These are phyloP conservation scores for Aspergillus campestris DNA, from an alignment of 495 filamentous ascomycete genomes.

Conservation along the genomic window DNA sequence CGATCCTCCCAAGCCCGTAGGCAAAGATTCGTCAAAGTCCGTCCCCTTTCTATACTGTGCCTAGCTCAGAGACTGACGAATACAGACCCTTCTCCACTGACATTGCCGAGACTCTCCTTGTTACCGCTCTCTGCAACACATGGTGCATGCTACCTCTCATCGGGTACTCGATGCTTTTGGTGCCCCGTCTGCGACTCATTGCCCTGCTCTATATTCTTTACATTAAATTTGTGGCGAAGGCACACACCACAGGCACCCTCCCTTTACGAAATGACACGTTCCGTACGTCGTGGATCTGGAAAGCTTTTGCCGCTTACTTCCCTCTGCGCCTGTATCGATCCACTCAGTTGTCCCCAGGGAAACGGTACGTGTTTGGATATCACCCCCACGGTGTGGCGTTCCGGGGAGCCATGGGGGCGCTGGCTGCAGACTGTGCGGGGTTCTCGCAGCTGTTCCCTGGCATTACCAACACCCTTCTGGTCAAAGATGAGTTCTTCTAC, in stretches of 20 bases:
- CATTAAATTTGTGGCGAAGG: slow-evolving; percentile 57
- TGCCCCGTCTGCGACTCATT: slow-evolving; percentile 13
- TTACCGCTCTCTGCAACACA: slow-evolving; percentile 11
- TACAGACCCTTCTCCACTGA: slow-evolving; percentile 4
- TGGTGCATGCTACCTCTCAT: slow-evolving; percentile 14
- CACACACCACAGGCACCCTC: slow-evolving; percentile 55
- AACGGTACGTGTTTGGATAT: slow-evolving; percentile 87
- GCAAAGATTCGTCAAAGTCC: slow-evolving; percentile 6
- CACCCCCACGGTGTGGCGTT: slow-evolving; percentile 85
- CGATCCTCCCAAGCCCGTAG: neutral
- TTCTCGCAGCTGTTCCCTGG: slow-evolving; percentile 80
- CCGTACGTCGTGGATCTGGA: slow-evolving; percentile 41
- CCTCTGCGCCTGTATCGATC: slow-evolving; percentile 12
- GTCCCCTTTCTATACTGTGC: neutral
- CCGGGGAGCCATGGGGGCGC: slow-evolving; percentile 71
- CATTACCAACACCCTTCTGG: slow-evolving; percentile 53
- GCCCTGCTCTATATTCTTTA: slow-evolving; percentile 67
- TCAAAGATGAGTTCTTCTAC: slow-evolving; percentile 12
- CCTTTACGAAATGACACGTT: slow-evolving; percentile 58
- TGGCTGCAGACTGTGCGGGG: slow-evolving; percentile 69
- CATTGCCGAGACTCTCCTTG: slow-evolving; percentile 6
- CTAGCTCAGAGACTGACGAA: neutral
- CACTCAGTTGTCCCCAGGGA: slow-evolving; percentile 47
- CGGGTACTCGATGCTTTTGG: slow-evolving; percentile 13
- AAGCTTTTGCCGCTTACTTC: slow-evolving; percentile 15